Evolutionary conservation across 2,329 filamentous ascomycete species (phyloP).

Genomic region (Annulohypoxylon truncatum): DNA sequence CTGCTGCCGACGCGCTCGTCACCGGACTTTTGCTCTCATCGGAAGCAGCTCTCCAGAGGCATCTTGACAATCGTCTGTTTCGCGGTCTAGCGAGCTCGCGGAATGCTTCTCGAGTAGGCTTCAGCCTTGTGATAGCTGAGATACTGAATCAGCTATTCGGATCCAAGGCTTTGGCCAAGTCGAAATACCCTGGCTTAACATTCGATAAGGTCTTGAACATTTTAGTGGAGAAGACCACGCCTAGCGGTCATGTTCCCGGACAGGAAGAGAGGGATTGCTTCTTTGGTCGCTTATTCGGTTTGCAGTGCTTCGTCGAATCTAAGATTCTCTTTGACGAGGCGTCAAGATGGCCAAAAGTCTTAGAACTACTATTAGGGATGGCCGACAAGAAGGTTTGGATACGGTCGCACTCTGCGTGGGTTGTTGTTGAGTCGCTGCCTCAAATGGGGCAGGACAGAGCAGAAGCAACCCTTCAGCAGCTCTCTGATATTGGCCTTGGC

Average conservation of each 20-base stretch:
- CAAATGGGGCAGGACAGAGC: conserved; percentile 70
- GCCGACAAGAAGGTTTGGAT: conserved; percentile 89
- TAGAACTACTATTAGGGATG: conserved; percentile 79
- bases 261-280: conserved; percentile 88
- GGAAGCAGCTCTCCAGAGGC: conserved; percentile 66
- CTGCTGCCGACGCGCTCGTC: conserved; percentile 69
- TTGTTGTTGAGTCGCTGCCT: conserved; percentile 78
- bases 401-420: conserved; percentile 85
- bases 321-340: conserved; percentile 73
- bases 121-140: conserved; percentile 89
- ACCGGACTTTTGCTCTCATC: conserved; percentile 65
- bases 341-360: conserved; percentile 72
- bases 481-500: conserved; percentile 74
- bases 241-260: conserved; percentile 64
- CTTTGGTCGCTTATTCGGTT: conserved; percentile 87
- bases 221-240: conserved; percentile 66
- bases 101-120: conserved; percentile 88
- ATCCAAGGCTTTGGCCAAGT: conserved; percentile 55
- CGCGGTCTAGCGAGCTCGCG: conserved; percentile 89
- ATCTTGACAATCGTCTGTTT: conserved; percentile 77
- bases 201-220: conserved; percentile 67
- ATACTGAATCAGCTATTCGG: conserved; percentile 78
- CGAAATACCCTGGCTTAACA: conserved; percentile 64
- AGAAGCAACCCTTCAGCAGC: conserved; percentile 69
- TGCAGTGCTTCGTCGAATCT: conserved; percentile 87